Conservation (phyloP, 495 filamentous ascomycete species). For the Daldinia bambusicola region DNA sequence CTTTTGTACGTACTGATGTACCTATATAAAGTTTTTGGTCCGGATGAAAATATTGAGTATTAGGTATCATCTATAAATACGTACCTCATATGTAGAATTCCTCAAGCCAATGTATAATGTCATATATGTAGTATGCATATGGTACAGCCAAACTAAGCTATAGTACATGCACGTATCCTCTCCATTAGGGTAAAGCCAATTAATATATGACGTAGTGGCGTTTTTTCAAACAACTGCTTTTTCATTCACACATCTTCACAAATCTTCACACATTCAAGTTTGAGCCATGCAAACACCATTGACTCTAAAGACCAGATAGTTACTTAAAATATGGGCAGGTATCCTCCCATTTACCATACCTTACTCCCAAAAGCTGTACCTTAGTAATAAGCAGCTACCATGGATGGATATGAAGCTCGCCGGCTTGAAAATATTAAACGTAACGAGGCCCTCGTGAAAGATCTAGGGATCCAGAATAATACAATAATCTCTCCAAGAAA, state of each 20-base stretch:
- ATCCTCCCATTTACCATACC: not conserved
- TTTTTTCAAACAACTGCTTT: not conserved
- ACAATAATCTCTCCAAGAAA: not conserved
- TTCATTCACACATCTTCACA: not conserved
- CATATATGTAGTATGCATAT: no score
- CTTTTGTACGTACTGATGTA: not conserved
- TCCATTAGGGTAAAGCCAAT: not conserved
- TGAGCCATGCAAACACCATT: not conserved
- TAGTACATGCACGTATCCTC: no score
- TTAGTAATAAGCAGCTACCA: not conserved
- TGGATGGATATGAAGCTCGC: slow-evolving; percentile 42
- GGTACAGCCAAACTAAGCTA: no score
- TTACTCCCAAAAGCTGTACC: not conserved
- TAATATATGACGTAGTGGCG: slow-evolving; percentile 6
- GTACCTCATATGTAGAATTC: no score
- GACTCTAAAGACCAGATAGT: not conserved
- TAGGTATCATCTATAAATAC: no score
- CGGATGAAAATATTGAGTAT: no score
- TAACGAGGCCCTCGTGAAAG: slow-evolving; percentile 64
- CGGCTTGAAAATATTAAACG: slow-evolving; percentile 65
- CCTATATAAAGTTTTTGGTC: not conserved
- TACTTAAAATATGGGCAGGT: not conserved
- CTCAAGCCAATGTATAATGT: no score
- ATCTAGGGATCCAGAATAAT: slow-evolving; percentile 42
- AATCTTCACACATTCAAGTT: not conserved